Conservation (phyloP, 106 monocot species). For the Phalaenopsis equestris region DNA sequence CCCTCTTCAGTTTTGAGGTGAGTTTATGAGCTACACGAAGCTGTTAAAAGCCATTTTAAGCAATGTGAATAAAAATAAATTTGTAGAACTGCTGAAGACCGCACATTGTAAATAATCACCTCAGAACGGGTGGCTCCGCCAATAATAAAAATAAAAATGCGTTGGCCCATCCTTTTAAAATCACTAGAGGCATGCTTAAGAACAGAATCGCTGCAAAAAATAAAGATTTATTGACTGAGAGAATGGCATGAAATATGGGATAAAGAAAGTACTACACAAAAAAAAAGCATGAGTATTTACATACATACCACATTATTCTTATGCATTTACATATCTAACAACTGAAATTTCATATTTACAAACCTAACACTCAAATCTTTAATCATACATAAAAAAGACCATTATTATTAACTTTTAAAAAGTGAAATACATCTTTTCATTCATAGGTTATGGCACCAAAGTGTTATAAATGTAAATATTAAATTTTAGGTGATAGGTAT, state of each 20-base stretch:
- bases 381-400: too few species aligned
- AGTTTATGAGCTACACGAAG: slow-evolving; percentile 75
- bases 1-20: slow-evolving; percentile 77
- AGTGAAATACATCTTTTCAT: too few species aligned
- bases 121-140: slow-evolving; percentile 76
- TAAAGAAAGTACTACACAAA: not conserved
- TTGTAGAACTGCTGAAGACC: not conserved
- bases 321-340: too few species aligned
- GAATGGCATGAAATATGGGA: not conserved
- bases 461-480: too few species aligned
- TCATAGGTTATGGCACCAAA: too few species aligned
- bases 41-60: slow-evolving; percentile 27
- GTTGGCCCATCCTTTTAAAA: slow-evolving; percentile 62
- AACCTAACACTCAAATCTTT: too few species aligned
- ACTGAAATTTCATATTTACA: too few species aligned
- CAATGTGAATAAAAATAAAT: not conserved
- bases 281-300: not conserved
- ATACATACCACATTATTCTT: too few species aligned
- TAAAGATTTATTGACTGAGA: not conserved
- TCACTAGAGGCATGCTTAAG: slow-evolving; percentile 50
- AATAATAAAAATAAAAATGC: slow-evolving; percentile 68
- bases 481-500: too few species aligned
- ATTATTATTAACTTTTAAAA: too few species aligned
- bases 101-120: slow-evolving; percentile 18
- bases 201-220: slow-evolving; percentile 44